Conservation (phyloP, 208 protist genomes). For the Trypanosoma lewisi region DNA sequence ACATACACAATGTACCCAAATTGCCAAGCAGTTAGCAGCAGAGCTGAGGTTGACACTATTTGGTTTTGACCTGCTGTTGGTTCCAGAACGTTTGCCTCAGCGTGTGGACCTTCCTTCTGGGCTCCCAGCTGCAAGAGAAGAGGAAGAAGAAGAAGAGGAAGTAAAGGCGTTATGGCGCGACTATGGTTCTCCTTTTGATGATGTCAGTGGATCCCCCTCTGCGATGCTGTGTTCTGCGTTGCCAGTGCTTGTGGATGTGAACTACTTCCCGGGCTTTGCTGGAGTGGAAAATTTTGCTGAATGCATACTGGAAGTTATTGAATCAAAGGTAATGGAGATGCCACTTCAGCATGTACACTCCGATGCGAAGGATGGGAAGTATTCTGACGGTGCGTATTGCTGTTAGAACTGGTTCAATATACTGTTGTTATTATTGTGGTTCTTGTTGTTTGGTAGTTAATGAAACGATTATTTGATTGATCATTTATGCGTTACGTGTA, state of each 20-base stretch:
- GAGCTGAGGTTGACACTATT: constrained; percentile 61
- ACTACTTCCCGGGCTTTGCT: constrained; percentile 87
- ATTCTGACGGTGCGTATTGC: neutral
- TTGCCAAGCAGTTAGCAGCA: constrained; percentile 39
- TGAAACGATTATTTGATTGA: too few species aligned
- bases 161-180: neutral
- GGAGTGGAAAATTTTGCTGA: constrained; percentile 46
- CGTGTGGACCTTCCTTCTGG: neutral
- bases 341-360: neutral
- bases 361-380: neutral
- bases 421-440: too few species aligned
- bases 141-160: neutral
- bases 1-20: constrained; percentile 31
- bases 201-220: constrained; percentile 49
- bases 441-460: too few species aligned
- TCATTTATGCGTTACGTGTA: too few species aligned
- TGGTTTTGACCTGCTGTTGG: constrained; percentile 81
- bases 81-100: constrained; percentile 37
- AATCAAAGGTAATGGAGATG: constrained; percentile 6
- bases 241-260: constrained; percentile 77
- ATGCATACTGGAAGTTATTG: constrained; percentile 48
- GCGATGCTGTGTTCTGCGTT: constrained; percentile 42
- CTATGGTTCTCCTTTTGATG: constrained; percentile 56
- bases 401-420: constrained; percentile 4
- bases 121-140: neutral